Evolutionary conservation across 352 stramenopile species (phyloP).

Genomic region (Phytophthora ramorum): DNA sequence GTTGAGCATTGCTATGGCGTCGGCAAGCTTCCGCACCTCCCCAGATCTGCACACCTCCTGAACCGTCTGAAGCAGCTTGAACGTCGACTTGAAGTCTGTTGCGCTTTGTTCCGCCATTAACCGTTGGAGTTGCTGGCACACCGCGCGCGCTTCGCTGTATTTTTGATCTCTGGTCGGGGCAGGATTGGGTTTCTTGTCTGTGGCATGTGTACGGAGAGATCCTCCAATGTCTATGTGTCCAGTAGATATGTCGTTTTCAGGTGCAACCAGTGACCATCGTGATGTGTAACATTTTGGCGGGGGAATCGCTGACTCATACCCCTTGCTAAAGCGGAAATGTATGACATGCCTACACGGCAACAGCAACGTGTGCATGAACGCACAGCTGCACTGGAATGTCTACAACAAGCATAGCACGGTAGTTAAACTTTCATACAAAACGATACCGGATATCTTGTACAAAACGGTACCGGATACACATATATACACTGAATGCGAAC

Average conservation of each 20-base stretch:
- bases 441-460: slow-evolving; percentile 2
- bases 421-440: background rate
- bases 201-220: background rate
- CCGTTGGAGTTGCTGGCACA: slow-evolving; percentile 10
- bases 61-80: background rate
- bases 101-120: slow-evolving; percentile 14
- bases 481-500: slow-evolving; percentile 5
- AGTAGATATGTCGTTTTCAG: slow-evolving; percentile 15
- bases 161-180: background rate
- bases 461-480: slow-evolving; percentile 5
- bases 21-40: slow-evolving; percentile 12
- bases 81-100: slow-evolving; percentile 1
- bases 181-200: background rate
- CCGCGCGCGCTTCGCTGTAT: background rate
- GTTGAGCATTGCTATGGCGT: slow-evolving; percentile 3
- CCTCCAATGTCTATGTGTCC: background rate
- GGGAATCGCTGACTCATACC: slow-evolving; percentile 18
- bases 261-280: slow-evolving; percentile 8
- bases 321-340: background rate
- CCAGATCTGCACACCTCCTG: slow-evolving; percentile 7
- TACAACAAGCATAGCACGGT: slow-evolving; percentile 2
- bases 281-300: slow-evolving; percentile 10
- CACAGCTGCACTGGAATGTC: slow-evolving; percentile 16
- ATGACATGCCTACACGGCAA: slow-evolving; percentile 18
- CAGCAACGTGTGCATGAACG: slow-evolving; percentile 16